Base-by-base conservation (phyloP, 2,329 filamentous ascomycete species). In the Macrophomina tecta region DNA sequence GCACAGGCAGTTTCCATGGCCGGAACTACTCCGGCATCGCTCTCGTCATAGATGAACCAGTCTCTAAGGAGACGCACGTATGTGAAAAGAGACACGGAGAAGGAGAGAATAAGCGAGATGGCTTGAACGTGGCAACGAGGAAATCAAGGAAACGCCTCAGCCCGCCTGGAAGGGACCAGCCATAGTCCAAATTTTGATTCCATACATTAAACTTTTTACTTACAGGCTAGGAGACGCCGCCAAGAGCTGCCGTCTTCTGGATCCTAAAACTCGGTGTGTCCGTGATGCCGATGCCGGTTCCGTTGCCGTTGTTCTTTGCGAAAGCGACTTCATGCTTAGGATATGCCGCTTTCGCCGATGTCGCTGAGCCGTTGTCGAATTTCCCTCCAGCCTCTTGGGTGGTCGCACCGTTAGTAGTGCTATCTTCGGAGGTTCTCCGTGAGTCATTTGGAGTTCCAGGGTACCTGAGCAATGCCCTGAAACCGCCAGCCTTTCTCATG, bases 401-500 rank as follows among this genome's bases (percentile, higher is more conserved):
- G 4, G n/a, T 7, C 38, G 30, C 55, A 52, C 64, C 55, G 55
- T 66, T 61, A 66, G 64, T 55, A n/a, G 64, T 60, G 53, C 46
- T 66, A 28, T 61, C 55, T 51, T 61, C 53, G 45, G 49, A 53
- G 11, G 18, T 23, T 60, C 52, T 61, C 32, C 64, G 53, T 11
- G 53, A 51, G 48, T 49, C 53, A 14, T 40, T 64, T 11, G 63
- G 63, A 49, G 63, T 65, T 30, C 64, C 64, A 34, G 64, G 64
- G 55, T 66, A 66, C 64, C 64, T 66, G 34, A 66, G 53, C 14
- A 79, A 66, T 0, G 77, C 77, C 60, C 70, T 73, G 64, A 79
- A 77, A 0, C 77, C 77, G 0, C 77, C 77, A 1, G 75, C 73
- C 66, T 77, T 78, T 6, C 77, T 67, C 6, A 72, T 72, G 16